A percentile compares a stretch with the other conserved stretches of the same genome.
phyloP scores from a whole-genome alignment of 345 rosid genomes.

The Heritiera fomes region DNA sequence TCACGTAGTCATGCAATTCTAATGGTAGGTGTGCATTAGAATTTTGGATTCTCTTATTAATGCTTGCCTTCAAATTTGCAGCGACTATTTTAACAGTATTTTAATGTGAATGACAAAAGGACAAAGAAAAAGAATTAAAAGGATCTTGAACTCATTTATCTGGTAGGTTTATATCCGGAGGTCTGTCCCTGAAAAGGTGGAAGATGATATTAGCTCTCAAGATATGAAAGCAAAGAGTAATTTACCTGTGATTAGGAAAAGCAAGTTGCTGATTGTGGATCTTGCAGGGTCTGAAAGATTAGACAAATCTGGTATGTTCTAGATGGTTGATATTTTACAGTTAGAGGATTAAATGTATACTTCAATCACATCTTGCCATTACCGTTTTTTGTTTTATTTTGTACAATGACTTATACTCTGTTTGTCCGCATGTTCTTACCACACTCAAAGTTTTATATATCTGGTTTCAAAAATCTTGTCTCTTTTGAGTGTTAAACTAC shows the following conservation, averaged over 20 bases:
- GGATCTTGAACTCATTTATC: slow-evolving; percentile 19
- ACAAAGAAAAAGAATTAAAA: neutral
- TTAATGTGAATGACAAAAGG: neutral
- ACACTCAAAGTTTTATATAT: neutral
- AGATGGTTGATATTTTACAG: neutral
- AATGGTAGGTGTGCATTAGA: slow-evolving; percentile 46
- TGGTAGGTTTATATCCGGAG: slow-evolving; percentile 67
- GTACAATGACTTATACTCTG: neutral
- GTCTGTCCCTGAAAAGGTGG: slow-evolving; percentile 49
- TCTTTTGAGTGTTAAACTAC: slow-evolving; percentile 8
- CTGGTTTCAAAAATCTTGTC: slow-evolving; percentile 6
- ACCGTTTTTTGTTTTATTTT: neutral
- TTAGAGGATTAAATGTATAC: neutral
- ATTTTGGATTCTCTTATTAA: slow-evolving; percentile 19
- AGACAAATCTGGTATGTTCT: slow-evolving; percentile 76
- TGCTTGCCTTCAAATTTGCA: slow-evolving; percentile 10
- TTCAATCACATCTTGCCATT: neutral
- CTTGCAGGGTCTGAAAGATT: slow-evolving; percentile 98
- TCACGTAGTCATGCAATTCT: slow-evolving; percentile 98
- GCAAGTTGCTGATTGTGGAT: slow-evolving; percentile 92
- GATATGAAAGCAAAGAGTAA: slow-evolving; percentile 33
- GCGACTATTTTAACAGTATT: neutral
- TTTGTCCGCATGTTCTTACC: neutral
- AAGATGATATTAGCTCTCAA: slow-evolving; percentile 36
- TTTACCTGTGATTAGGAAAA: slow-evolving; percentile 61